These are phyloP conservation scores for Penicillium chermesinum DNA, from an alignment of 495 filamentous ascomycete genomes.

Conservation along the genomic window DNA sequence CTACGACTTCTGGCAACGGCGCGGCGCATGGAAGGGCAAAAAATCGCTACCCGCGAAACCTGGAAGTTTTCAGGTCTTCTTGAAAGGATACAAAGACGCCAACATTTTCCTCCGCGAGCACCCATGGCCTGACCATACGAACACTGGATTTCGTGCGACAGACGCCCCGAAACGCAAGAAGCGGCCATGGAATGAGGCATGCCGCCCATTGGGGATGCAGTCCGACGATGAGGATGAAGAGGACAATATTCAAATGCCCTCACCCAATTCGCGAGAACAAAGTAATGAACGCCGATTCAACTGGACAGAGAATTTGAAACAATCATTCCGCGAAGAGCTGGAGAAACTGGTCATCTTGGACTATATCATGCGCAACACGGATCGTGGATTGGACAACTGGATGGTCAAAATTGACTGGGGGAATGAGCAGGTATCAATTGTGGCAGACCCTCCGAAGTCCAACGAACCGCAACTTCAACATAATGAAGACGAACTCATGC, in stretches of 20 bases:
- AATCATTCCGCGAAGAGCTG: constrained; percentile 88
- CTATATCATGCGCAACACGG: constrained; percentile 99
- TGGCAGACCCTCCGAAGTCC: constrained; percentile 71
- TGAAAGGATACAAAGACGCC: constrained; percentile 94
- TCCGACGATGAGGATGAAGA: constrained; percentile 74
- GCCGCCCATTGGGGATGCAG: constrained; percentile 63
- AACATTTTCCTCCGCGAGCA: constrained; percentile 92
- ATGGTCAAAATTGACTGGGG: constrained; percentile 96
- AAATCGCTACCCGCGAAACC: constrained; percentile 87
- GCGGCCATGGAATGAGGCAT: constrained; percentile 78
- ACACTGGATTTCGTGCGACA: constrained; percentile 66
- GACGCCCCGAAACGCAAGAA: constrained; percentile 66
- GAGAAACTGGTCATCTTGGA: constrained; percentile 97
- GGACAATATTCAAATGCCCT: constrained; percentile 42
- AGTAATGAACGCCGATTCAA: constrained; percentile 55
- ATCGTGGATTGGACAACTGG: constrained; percentile 97
- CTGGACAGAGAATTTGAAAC: constrained; percentile 87
- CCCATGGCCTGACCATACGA: constrained; percentile 95
- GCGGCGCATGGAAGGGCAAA: constrained; percentile 78
- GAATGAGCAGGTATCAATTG: constrained; percentile 74
- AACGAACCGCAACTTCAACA: constrained; percentile 42
- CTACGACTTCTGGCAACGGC: constrained; percentile 94
- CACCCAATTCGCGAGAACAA: constrained; percentile 42
- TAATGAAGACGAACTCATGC: constrained; percentile 47
- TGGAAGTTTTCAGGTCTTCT: constrained; percentile 95